These are phyloP conservation scores for Cicer arietinum DNA, from an alignment of 306 rosid species.

Conservation along the genomic window DNA sequence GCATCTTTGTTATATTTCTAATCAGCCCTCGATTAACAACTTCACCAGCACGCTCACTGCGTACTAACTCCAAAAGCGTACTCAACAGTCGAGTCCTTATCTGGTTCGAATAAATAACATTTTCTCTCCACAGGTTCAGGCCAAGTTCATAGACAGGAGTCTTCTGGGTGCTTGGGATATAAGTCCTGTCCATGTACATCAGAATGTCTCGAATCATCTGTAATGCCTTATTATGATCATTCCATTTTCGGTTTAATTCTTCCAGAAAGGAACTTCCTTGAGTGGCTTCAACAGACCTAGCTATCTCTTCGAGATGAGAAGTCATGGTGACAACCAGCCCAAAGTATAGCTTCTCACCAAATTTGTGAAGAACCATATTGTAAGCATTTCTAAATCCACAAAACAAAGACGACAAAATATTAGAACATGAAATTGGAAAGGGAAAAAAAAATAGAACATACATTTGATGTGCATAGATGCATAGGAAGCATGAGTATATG, in stretches of 20 bases:
- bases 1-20: conserved; percentile 75
- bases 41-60: conserved; percentile 69
- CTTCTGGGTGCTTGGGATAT: conserved; percentile 62
- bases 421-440: conserved; percentile 26
- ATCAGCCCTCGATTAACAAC: conserved; percentile 77
- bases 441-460: background rate
- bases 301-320: conserved; percentile 71
- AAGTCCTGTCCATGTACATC: conserved; percentile 96
- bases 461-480: conserved; percentile 6
- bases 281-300: conserved; percentile 69
- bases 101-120: conserved; percentile 64
- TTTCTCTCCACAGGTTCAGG: conserved; percentile 83
- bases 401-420: conserved; percentile 20
- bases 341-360: conserved; percentile 81
- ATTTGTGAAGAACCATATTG: conserved; percentile 93
- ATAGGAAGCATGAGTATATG: conserved; percentile 2
- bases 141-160: conserved; percentile 85
- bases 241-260: conserved; percentile 85
- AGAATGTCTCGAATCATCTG: conserved; percentile 81
- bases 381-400: conserved; percentile 74
- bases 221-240: conserved; percentile 76
- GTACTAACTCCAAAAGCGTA: conserved; percentile 73
- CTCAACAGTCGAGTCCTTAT: conserved; percentile 66
- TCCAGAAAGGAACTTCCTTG: conserved; percentile 79
- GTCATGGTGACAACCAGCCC: conserved; percentile 78